Conservation (phyloP, 257 asterid genomes). For the Paraleonurus japonicus region DNA sequence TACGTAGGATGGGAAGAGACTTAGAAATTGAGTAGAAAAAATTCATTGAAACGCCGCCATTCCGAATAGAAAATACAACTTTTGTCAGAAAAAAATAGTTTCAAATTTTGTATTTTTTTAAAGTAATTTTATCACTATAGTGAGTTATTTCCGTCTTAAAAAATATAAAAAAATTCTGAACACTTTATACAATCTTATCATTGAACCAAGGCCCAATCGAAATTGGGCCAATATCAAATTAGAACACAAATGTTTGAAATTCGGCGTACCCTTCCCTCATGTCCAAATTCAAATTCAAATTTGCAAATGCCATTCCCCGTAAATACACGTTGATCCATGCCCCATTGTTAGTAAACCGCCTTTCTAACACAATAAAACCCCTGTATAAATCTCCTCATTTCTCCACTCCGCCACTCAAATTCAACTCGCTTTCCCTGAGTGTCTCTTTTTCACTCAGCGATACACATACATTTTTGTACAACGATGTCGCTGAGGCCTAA, state of each 20-base stretch:
- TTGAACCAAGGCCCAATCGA: background rate
- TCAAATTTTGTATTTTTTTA: too few species aligned
- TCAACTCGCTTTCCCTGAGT: slow-evolving; percentile 17
- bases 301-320: slow-evolving; percentile 31
- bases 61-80: background rate
- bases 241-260: background rate
- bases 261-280: slow-evolving; percentile 31
- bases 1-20: too few species aligned
- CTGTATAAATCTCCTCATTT: slow-evolving; percentile 34
- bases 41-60: background rate
- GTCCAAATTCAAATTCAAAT: slow-evolving; percentile 52
- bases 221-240: background rate
- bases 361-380: slow-evolving; percentile 28
- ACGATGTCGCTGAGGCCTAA: slow-evolving; percentile 83
- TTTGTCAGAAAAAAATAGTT: too few species aligned
- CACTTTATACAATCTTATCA: background rate
- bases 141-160: background rate
- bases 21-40: too few species aligned
- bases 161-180: too few species aligned
- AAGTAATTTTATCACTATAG: too few species aligned
- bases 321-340: slow-evolving; percentile 47
- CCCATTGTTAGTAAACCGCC: slow-evolving; percentile 23
- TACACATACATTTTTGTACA: background rate
- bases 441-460: background rate
- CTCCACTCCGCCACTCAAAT: slow-evolving; percentile 33